Evolutionary conservation across 2,329 filamentous ascomycete genomes (phyloP), one percentile per base, ranked within the genome.

Genomic region (Pyrenophora seminiperda): DNA sequence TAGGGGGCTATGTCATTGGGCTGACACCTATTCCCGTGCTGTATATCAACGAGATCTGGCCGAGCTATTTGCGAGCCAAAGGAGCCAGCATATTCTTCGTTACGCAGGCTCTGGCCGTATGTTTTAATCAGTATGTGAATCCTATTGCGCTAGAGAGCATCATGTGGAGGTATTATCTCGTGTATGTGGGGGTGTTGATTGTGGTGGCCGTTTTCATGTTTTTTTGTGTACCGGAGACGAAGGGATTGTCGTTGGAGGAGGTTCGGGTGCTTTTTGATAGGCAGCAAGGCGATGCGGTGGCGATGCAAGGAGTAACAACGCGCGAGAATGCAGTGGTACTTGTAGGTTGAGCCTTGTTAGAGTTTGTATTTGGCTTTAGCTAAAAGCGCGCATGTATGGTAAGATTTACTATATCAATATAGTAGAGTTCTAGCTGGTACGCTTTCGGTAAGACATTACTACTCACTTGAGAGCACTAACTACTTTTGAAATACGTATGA

Each of bases 41-140:
- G 20, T 74, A 73, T 45, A 50, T 66, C 10, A 66, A 66, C 20
- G 71, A 74, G 48, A 71, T 74, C 24, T 62, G 71, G 58, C 68
- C 70, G 0, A 70, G 62, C 45, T 54, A 60, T 14, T 53, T 72
- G 2, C 58, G 68, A 2, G 54, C 50, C 1, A 56, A 57, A 37
- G 57, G 53, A 13, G 50, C 51, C 4, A 61, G 56, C n/a, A 46
- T 62, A 1, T 58, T 60, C 20, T 62, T 53, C 54, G 50, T 59
- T 15, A 41, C 50, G 2, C 57, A 62, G 30, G 54, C 57, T 7
- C 39, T 60, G 7, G 39, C 50, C 54, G 42, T 52, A 46, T 57
- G 54, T 40, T 62, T 61, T 18, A 61, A 62, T 18, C 59, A 61
- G 29, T 59, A 48, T 19, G 53, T 61, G 3, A 61, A 62, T 24